A percentile compares a stretch with the other conserved stretches of the same genome.
These are phyloP conservation scores for Trypanosoma caninum DNA, from an alignment of 208 protist species.

Conservation along the genomic window DNA sequence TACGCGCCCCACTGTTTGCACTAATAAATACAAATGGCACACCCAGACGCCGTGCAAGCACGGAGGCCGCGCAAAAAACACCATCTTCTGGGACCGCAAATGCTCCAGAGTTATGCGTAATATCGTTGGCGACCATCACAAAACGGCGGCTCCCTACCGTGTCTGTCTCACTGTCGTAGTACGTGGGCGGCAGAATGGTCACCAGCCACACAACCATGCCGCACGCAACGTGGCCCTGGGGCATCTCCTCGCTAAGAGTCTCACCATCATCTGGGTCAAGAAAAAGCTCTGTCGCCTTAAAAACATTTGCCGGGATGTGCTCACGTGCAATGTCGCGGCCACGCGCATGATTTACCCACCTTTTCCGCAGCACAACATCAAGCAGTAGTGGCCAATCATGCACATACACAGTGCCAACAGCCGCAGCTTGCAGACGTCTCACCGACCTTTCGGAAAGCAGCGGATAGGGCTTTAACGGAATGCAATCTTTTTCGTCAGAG, in stretches of 20 bases:
- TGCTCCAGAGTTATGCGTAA: constrained; percentile 95
- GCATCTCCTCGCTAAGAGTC: constrained; percentile 30
- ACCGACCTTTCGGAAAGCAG: constrained; percentile 45
- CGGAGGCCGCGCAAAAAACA: constrained; percentile 89
- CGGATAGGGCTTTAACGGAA: constrained; percentile 70
- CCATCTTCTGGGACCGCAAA: constrained; percentile 95
- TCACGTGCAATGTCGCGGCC: constrained; percentile 25
- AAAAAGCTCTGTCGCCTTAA: constrained; percentile 52
- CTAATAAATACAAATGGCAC: constrained; percentile 97
- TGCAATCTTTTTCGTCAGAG: constrained; percentile 8
- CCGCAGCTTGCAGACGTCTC: constrained; percentile 84
- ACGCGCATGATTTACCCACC: constrained; percentile 68
- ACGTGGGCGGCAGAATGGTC: constrained; percentile 89
- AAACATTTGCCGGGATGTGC: constrained; percentile 28
- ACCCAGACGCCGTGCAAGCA: constrained; percentile 74
- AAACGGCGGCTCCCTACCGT: constrained; percentile 59
- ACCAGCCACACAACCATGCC: constrained; percentile 97
- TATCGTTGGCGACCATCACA: constrained; percentile 98
- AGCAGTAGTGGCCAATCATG: constrained; percentile 95
- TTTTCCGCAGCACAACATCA: constrained; percentile 61
- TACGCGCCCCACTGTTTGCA: constrained; percentile 96
- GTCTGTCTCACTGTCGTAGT: constrained; percentile 42
- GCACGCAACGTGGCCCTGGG: constrained; percentile 14
- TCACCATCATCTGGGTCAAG: constrained; percentile 27
- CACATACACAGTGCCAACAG: constrained; percentile 91